Base-by-base conservation (phyloP, 164 flowering plant species). In the Macadamia integrifolia region DNA sequence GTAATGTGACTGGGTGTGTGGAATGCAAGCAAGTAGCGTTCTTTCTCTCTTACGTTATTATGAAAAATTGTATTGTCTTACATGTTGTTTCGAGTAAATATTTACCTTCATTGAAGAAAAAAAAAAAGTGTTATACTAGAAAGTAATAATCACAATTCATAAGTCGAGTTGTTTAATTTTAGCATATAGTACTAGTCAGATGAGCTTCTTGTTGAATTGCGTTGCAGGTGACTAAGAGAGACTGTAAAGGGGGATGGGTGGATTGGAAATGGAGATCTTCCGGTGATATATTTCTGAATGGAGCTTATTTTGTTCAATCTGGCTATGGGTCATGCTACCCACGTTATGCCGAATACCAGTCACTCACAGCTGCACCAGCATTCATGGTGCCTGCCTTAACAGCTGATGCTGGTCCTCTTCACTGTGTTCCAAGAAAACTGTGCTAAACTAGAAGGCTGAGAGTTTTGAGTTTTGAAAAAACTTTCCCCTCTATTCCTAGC, bases 211-310 rank as follows among this genome's bases (percentile, higher is more conserved):
- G 31, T 49, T 66, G 62, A 59, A n/a, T 15, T 29, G 46, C 52
- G 23, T 56, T 28, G 29, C 77, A 89, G 91, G 88, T 87, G 6
- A 88, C 97, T 0, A 85, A 88, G 74, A 77, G 93, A 77, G 91
- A 86, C 75, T 60, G 43, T 1, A 32, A 46, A 0, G 69, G 72
- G 6, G 81, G 80, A 0, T 86, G 92, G 92, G 77, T 76, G 76
- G 81, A 70, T 17, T 91, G 93, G 94, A 88, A 83, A 77, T 88
- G 93, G 94, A 84, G 91, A 32, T 83, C 91, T 1, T 84, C 85
- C 0, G 80, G 59, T 42, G 94, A 91, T 66, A 71, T 49, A 5
- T 91, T 88, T 62, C 8, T 63, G 69, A 91, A 91, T 66, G 97
- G 97, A 9, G 97, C 92, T 30, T 91, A 78, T 66, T 91, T 91